A percentile compares a stretch with the other conserved stretches of the same genome.
Evolutionary conservation across 2,329 filamentous ascomycete genomes (phyloP).

Genomic region (Exophiala spinifera): DNA sequence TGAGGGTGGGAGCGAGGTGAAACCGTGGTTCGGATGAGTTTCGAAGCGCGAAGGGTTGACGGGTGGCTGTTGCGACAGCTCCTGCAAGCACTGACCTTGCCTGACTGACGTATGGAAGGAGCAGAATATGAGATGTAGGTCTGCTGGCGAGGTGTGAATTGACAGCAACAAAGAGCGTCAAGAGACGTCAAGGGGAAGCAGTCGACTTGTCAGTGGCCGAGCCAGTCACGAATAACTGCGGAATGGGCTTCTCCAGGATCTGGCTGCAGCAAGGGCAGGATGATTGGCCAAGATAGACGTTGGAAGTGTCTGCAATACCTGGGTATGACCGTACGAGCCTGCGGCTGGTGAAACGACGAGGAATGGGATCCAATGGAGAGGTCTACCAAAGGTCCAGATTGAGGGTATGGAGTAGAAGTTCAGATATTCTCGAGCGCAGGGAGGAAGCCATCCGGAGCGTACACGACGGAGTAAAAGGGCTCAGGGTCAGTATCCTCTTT

Average conservation of each 20-base stretch:
- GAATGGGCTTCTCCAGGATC: not conserved
- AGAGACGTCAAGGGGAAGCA: conserved; percentile 1
- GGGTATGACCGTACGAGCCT: no score
- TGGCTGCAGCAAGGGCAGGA: not conserved
- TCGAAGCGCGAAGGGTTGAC: not conserved
- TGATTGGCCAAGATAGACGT: no score
- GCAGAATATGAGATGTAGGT: not conserved
- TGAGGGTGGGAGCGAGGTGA: not conserved
- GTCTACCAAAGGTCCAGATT: no score
- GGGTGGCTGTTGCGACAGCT: not conserved
- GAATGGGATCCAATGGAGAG: no score
- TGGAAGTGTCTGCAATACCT: no score
- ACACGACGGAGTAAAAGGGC: no score
- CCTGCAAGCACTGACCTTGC: not conserved
- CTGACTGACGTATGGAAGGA: not conserved
- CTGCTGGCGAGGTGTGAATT: not conserved
- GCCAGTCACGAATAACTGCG: not conserved
- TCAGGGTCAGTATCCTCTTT: no score
- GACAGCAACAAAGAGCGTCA: not conserved
- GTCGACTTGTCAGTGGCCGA: not conserved
- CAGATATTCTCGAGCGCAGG: no score
- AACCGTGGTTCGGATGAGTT: not conserved
- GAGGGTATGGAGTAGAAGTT: no score
- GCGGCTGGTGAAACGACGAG: no score
- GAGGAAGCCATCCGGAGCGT: no score